Evolutionary conservation across 345 rosid species (phyloP).

Genomic region (Aquilaria malaccensis): DNA sequence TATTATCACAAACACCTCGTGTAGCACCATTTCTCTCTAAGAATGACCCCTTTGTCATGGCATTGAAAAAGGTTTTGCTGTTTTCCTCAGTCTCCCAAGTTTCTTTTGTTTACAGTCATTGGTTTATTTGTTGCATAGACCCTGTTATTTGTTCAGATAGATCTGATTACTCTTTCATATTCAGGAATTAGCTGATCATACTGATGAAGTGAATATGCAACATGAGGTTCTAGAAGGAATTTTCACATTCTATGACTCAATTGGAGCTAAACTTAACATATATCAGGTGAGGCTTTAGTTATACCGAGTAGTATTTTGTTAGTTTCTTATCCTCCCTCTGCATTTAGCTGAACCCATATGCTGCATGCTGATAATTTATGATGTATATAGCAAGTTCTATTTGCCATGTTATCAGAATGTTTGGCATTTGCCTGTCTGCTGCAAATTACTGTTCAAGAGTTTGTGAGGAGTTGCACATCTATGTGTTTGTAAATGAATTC

Average conservation of each 20-base stretch:
- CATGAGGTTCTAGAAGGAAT: slow-evolving; percentile 77
- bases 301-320: background rate
- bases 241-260: slow-evolving; percentile 86
- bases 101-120: background rate
- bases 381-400: too few species aligned
- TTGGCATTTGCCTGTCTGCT: too few species aligned
- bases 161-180: slow-evolving; percentile 13
- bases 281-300: slow-evolving; percentile 56
- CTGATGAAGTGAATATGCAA: slow-evolving; percentile 67
- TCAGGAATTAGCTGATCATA: slow-evolving; percentile 86
- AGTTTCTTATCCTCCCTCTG: too few species aligned
- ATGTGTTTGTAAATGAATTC: too few species aligned
- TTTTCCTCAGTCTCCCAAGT: background rate
- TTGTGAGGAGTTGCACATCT: too few species aligned
- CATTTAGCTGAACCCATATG: too few species aligned
- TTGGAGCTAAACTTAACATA: slow-evolving; percentile 66
- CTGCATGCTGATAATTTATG: too few species aligned
- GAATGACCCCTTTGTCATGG: slow-evolving; percentile 76
- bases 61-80: slow-evolving; percentile 62
- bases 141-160: background rate
- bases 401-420: too few species aligned
- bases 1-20: slow-evolving; percentile 85
- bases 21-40: slow-evolving; percentile 91
- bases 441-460: too few species aligned
- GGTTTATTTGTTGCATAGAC: background rate